Percentiles rank a stretch among this genome's conserved stretches.
phyloP scores from a whole-genome alignment of 805 yeast species.

The Nakazawaea siamensis region DNA sequence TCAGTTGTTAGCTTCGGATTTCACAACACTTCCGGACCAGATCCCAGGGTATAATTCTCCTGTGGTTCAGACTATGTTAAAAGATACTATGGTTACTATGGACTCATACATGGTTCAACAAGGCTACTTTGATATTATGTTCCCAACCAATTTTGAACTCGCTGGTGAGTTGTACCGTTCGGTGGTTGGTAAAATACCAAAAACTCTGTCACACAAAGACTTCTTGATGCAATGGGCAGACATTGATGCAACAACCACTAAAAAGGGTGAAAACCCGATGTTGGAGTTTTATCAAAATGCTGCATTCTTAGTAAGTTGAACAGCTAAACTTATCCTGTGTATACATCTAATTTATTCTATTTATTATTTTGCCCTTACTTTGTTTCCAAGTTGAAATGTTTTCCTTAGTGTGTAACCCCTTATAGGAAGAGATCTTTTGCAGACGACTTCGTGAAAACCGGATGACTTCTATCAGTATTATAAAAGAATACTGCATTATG shows the following conservation, averaged over 20 bases:
- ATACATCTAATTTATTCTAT: too few species aligned
- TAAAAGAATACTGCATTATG: too few species aligned
- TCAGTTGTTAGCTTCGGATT: slow-evolving; percentile 66
- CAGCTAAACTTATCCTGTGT: too few species aligned
- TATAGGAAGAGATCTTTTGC: too few species aligned
- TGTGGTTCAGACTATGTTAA: slow-evolving; percentile 69
- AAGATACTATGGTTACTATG: slow-evolving; percentile 59
- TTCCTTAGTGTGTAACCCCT: too few species aligned
- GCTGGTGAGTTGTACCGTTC: slow-evolving; percentile 54
- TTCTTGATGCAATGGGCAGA: slow-evolving; percentile 70
- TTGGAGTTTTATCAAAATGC: slow-evolving; percentile 69
- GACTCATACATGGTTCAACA: slow-evolving; percentile 76
- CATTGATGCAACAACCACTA: slow-evolving; percentile 54
- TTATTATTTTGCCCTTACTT: too few species aligned
- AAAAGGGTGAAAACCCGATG: slow-evolving; percentile 81
- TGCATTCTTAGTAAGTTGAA: slow-evolving; percentile 46
- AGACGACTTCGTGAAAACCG: too few species aligned
- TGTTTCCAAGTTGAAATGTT: too few species aligned
- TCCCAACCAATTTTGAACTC: slow-evolving; percentile 68
- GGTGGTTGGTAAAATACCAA: slow-evolving; percentile 52
- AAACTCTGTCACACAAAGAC: slow-evolving; percentile 49
- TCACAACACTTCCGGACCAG: slow-evolving; percentile 40
- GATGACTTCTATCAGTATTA: too few species aligned
- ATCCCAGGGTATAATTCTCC: slow-evolving; percentile 61
- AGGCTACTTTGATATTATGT: slow-evolving; percentile 82